Percentiles rank a stretch among this genome's conserved stretches.
phyloP scores from a whole-genome alignment of 495 filamentous ascomycete species.

The Cladorrhinum samala region DNA sequence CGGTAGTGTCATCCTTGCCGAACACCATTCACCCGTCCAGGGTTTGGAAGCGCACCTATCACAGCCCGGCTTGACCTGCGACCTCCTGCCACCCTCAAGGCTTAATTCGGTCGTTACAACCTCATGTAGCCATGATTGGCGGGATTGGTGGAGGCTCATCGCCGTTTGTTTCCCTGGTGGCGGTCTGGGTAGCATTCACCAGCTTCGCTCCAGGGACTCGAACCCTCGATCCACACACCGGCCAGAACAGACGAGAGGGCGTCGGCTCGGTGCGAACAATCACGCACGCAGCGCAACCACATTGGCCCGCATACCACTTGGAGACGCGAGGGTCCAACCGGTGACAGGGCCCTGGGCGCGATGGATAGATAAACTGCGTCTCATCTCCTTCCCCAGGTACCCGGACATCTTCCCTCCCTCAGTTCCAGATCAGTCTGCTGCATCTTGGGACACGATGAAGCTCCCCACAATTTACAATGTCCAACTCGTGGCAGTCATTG shows the following conservation, averaged over 20 bases:
- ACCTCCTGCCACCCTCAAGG: not conserved
- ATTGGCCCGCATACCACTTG: not conserved
- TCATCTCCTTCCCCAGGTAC: not conserved
- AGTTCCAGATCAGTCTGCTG: not conserved
- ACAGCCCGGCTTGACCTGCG: not conserved
- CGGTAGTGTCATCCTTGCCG: conserved; percentile 1
- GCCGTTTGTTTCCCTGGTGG: not conserved
- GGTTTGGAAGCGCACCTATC: conserved; percentile 15
- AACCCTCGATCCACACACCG: not conserved
- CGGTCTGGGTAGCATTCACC: not conserved
- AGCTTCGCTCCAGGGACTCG: not conserved
- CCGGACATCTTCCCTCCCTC: not conserved
- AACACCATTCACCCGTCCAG: conserved; percentile 2
- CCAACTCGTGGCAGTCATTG: conserved; percentile 57
- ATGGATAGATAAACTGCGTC: not conserved
- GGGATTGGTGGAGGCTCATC: conserved; percentile 4
- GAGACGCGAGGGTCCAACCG: not conserved
- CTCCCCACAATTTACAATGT: conserved; percentile 54
- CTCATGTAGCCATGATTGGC: conserved; percentile 7
- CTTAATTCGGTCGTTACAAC: not conserved
- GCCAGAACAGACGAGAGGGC: not conserved
- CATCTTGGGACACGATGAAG: conserved; percentile 8
- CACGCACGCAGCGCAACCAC: not conserved
- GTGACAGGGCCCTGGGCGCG: not conserved
- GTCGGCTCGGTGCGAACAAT: not conserved